Evolutionary conservation across 371 early-diverging fungal species (phyloP).

Genomic region (Fennellomyces sp.): DNA sequence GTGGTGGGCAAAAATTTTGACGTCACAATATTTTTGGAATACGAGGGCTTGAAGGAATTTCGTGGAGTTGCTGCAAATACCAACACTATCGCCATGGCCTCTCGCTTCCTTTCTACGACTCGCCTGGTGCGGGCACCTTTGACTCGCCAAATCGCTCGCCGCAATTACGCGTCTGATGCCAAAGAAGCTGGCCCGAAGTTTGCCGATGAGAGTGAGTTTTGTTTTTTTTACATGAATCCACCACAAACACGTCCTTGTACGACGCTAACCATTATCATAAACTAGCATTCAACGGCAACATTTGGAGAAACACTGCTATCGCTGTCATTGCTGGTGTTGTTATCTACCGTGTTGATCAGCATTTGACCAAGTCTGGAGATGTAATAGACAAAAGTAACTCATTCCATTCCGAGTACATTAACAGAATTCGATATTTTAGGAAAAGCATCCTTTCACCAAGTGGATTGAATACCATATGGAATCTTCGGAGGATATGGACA

Average conservation of each 20-base stretch:
- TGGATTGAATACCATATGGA: slow-evolving; percentile 53
- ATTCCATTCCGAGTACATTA: neutral
- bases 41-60: neutral
- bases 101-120: slow-evolving; percentile 17
- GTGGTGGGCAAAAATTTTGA: no score
- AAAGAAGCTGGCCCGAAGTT: slow-evolving; percentile 22
- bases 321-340: slow-evolving; percentile 42
- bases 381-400: slow-evolving; percentile 6
- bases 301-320: slow-evolving; percentile 47
- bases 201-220: slow-evolving; percentile 27
- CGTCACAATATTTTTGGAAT: no score
- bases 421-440: slow-evolving; percentile 15
- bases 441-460: slow-evolving; percentile 48
- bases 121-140: slow-evolving; percentile 20
- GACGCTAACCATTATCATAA: neutral
- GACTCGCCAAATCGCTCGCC: slow-evolving; percentile 12
- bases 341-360: slow-evolving; percentile 41
- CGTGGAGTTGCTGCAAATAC: neutral
- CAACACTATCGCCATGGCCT: slow-evolving; percentile 7
- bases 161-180: slow-evolving; percentile 21
- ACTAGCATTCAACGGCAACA: slow-evolving; percentile 37
- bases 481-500: slow-evolving; percentile 32
- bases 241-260: neutral
- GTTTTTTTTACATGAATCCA: neutral
- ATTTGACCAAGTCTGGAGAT: slow-evolving; percentile 21